Evolutionary conservation across 2,329 filamentous ascomycete species (phyloP), one percentile per base, ranked within the genome.

Genomic region (Ascochyta pisi): DNA sequence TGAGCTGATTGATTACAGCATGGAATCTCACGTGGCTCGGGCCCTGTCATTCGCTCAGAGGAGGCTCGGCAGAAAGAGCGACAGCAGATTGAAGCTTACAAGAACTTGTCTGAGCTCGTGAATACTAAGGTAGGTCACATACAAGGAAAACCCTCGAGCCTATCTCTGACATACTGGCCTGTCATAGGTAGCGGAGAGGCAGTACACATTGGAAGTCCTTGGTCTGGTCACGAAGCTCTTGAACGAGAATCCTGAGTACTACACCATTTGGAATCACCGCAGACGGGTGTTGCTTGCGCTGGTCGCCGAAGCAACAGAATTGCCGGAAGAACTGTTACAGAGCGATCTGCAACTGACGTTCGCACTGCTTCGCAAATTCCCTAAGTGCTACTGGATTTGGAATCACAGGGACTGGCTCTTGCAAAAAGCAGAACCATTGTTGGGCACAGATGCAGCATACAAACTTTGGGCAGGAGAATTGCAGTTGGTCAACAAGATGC

Each of bases 381-480:
- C 95, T 6, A 99, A 99, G 76, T 98, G 95, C 82, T 99, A 99
- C 79, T 98, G 95, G 94, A 94, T 99, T 69, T 99, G 95, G 95
- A 96, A 96, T 66, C 94, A 97, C 76, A 88, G 95, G 26, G 78
- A 89, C 41, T 99, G 95, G 93, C 80, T 94, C 3, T 81, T 99
- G 13, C 81, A 88, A 50, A 85, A 91, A 73, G 87, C 88, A 31
- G 90, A 89, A 42, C 73, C 81, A 12, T 81, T 87, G 16, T 80
- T 96, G 9, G 83, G 86, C 2, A 60, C 76, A 1, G 54, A 79
- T 0, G 71, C 79, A 15, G 86, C 91, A 2, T 82, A 84, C 22
- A 77, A 81, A 35, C 81, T 97, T 45, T 99, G 95, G 95, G 82
- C 89, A 66, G 87, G 89, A 60, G 95, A 99, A 75, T 84, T 99